phyloP scores from a whole-genome alignment of 2,329 filamentous ascomycete genomes.

The Aspergillus tamarii region DNA sequence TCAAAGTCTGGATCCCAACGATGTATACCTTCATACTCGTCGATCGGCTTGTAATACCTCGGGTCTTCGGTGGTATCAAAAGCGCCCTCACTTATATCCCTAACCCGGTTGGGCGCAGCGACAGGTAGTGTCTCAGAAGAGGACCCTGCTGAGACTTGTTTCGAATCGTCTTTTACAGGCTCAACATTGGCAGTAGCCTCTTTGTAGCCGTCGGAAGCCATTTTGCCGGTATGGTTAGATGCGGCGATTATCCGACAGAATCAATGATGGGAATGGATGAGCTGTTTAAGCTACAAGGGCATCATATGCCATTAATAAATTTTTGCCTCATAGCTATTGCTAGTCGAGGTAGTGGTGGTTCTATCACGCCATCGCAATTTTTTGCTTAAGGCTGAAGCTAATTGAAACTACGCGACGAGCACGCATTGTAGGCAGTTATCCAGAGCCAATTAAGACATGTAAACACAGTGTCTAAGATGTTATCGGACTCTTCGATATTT shows the following conservation, averaged over 20 bases:
- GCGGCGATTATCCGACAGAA: background rate
- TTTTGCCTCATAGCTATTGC: background rate
- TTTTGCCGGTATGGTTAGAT: constrained; percentile 13
- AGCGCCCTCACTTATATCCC: constrained; percentile 26
- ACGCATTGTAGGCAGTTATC: constrained; percentile 7
- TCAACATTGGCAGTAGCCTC: constrained; percentile 7
- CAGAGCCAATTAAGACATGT: constrained; percentile 6
- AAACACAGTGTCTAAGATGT: background rate
- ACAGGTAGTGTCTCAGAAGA: constrained; percentile 18
- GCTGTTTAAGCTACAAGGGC: background rate
- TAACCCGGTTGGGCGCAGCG: constrained; percentile 10
- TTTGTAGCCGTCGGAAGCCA: constrained; percentile 21
- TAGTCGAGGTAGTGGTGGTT: background rate
- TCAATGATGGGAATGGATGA: background rate
- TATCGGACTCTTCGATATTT: background rate
- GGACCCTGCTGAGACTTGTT: constrained; percentile 17
- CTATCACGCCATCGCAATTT: constrained; percentile 23
- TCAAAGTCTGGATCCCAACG: constrained; percentile 52
- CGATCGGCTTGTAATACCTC: constrained; percentile 43
- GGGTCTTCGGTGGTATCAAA: constrained; percentile 42
- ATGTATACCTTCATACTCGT: constrained; percentile 52
- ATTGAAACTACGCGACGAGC: background rate
- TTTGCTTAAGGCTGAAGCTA: constrained; percentile 6
- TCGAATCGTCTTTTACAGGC: constrained; percentile 15
- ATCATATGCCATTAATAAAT: background rate